Evolutionary conservation across 257 asterid genomes (phyloP).

Genomic region (Capsicum chinense): DNA sequence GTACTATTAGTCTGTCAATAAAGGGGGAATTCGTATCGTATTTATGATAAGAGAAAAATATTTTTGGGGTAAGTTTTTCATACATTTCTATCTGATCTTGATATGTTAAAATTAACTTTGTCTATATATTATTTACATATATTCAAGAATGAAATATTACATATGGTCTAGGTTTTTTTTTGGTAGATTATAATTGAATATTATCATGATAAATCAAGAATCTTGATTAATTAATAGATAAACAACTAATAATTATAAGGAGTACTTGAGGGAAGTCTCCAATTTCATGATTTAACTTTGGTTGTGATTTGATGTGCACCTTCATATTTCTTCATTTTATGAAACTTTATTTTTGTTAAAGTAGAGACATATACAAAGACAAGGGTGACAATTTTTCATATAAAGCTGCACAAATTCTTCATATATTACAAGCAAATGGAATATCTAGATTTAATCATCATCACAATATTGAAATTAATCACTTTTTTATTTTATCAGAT

Average conservation of each 20-base stretch:
- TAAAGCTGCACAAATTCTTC: slow-evolving; percentile 26
- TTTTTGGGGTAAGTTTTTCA: no score
- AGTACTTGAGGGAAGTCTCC: not conserved
- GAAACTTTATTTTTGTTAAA: slow-evolving; percentile 13
- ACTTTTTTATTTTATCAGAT: not conserved
- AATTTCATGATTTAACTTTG: slow-evolving; percentile 16
- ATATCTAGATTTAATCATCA: slow-evolving; percentile 22
- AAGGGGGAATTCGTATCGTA: no score
- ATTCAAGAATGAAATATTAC: not conserved
- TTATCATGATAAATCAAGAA: not conserved
- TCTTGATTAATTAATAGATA: not conserved
- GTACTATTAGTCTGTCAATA: no score
- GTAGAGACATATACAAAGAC: slow-evolving; percentile 2
- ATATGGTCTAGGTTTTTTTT: not conserved
- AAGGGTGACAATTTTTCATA: slow-evolving; percentile 11
- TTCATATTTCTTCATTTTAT: slow-evolving; percentile 13
- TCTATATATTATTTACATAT: not conserved
- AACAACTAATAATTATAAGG: not conserved
- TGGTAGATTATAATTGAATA: not conserved
- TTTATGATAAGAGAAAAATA: no score
- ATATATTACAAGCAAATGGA: not conserved
- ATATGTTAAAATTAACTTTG: no score
- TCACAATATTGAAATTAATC: not conserved
- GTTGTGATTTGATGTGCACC: slow-evolving; percentile 27
- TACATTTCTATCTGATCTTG: no score